Evolutionary conservation across 352 stramenopile species (phyloP).

Genomic region (Globisporangium canariense): DNA sequence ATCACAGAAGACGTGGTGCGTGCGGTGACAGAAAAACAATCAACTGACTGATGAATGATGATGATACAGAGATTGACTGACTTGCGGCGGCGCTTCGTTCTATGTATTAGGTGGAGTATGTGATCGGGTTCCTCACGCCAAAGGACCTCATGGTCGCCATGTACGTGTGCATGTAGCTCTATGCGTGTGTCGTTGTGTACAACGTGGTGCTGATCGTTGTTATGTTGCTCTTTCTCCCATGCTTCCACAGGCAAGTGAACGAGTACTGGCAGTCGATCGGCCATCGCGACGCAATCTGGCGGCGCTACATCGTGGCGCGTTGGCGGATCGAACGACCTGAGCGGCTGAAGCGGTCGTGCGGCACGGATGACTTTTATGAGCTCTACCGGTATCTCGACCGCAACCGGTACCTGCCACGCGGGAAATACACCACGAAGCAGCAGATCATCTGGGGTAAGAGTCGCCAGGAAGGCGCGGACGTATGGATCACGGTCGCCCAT

Average conservation of each 20-base stretch:
- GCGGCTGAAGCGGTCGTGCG: slow-evolving; percentile 38
- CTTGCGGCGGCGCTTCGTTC: background rate
- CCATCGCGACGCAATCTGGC: slow-evolving; percentile 49
- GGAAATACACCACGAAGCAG: slow-evolving; percentile 65
- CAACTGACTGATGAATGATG: background rate
- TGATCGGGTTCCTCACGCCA: slow-evolving; percentile 53
- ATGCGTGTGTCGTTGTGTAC: background rate
- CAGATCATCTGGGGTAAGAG: slow-evolving; percentile 70
- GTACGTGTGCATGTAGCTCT: slow-evolving; percentile 15
- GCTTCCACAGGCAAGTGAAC: slow-evolving; percentile 44
- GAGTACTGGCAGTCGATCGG: slow-evolving; percentile 48
- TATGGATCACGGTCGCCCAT: slow-evolving; percentile 73
- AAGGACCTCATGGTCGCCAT: slow-evolving; percentile 44
- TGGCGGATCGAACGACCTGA: slow-evolving; percentile 49
- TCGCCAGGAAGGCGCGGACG: slow-evolving; percentile 59
- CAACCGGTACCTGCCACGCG: slow-evolving; percentile 49
- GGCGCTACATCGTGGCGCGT: slow-evolving; percentile 37
- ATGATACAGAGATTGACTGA: background rate
- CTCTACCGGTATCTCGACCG: slow-evolving; percentile 63
- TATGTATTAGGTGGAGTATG: slow-evolving; percentile 34
- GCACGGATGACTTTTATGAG: slow-evolving; percentile 47
- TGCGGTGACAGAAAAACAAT: background rate
- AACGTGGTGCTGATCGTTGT: background rate
- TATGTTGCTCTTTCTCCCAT: background rate
- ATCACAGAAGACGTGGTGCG: slow-evolving; percentile 45